A percentile compares a stretch with the other conserved stretches of the same genome.
Conservation (phyloP, 768 basidiomycete genomes). For the Arthromyces matolae region DNA sequence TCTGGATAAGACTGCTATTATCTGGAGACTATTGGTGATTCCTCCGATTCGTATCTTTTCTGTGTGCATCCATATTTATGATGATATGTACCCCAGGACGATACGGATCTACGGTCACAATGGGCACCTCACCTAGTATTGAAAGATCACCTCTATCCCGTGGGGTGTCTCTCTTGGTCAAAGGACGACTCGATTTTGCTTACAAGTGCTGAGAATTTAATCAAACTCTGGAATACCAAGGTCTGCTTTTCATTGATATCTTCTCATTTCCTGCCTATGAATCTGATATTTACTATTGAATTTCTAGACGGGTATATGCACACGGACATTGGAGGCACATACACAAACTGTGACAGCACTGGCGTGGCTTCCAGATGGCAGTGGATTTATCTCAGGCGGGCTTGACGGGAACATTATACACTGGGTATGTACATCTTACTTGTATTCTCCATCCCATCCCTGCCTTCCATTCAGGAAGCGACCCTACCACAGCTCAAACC, state of each 20-base stretch:
- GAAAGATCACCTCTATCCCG: slow-evolving; percentile 72
- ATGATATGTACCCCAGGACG: slow-evolving; percentile 9
- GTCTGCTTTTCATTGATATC: too few relatives aligned
- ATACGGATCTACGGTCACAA: slow-evolving; percentile 33
- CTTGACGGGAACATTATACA: slow-evolving; percentile 80
- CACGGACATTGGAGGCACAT: slow-evolving; percentile 66
- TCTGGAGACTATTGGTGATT: slow-evolving; percentile 83
- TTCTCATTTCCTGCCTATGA: too few relatives aligned
- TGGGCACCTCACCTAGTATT: slow-evolving; percentile 59
- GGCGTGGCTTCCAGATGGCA: slow-evolving; percentile 84
- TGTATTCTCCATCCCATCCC: too few relatives aligned
- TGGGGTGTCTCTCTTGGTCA: slow-evolving; percentile 90
- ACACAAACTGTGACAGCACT: slow-evolving; percentile 82
- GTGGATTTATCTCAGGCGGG: slow-evolving; percentile 86
- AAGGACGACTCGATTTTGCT: slow-evolving; percentile 81
- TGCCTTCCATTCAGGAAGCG: too few relatives aligned
- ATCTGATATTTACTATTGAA: too few relatives aligned
- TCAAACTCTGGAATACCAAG: slow-evolving; percentile 90
- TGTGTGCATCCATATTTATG: neutral
- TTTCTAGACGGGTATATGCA: slow-evolving; percentile 74
- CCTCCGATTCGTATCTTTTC: slow-evolving; percentile 5
- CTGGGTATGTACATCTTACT: slow-evolving; percentile 80
- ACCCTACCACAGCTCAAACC: too few relatives aligned
- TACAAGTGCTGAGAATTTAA: slow-evolving; percentile 73
- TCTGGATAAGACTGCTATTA: slow-evolving; percentile 82